Percentiles rank a stretch among this genome's conserved stretches.
Conservation (phyloP, 2,329 filamentous ascomycete genomes). For the Ophiostoma angusticollis region DNA sequence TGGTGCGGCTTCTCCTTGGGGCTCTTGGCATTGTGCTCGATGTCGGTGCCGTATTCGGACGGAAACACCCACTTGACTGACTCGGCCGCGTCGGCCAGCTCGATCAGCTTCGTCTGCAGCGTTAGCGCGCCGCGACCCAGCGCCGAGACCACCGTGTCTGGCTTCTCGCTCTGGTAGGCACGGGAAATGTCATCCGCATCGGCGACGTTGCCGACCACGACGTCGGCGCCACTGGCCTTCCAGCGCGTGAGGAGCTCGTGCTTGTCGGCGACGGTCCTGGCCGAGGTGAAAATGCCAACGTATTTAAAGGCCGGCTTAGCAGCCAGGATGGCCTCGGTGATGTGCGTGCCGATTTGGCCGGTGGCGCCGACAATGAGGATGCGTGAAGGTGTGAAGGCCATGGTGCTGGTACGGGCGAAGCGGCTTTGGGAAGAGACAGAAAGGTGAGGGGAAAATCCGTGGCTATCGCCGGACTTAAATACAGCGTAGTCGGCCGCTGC, state of each 20-base stretch:
- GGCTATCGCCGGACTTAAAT: no score
- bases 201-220: conserved; percentile 43
- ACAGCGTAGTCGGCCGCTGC: no score
- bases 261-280: conserved; percentile 37
- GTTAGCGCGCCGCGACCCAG: conserved; percentile 51
- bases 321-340: conserved; percentile 21
- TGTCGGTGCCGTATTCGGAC: conserved; percentile 54
- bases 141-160: conserved; percentile 53
- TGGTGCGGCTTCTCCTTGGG: conserved; percentile 54
- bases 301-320: conserved; percentile 20
- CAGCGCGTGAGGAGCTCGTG: conserved; percentile 27
- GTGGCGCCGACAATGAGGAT: conserved; percentile 24
- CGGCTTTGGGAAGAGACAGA: no score
- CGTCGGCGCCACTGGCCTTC: conserved; percentile 32
- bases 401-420: no score
- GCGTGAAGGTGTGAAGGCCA: conserved; percentile 9
- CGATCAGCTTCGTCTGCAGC: conserved; percentile 48
- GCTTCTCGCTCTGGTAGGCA: conserved; percentile 41
- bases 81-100: conserved; percentile 39
- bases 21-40: conserved; percentile 46
- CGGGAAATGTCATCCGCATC: conserved; percentile 37
- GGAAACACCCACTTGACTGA: conserved; percentile 51
- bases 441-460: no score
- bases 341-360: conserved; percentile 24
- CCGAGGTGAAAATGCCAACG: conserved; percentile 29